Evolutionary conservation across 169 alveolate genomes (phyloP), one percentile per base, ranked within the genome.

Genomic region (Plasmodium gaboni): DNA sequence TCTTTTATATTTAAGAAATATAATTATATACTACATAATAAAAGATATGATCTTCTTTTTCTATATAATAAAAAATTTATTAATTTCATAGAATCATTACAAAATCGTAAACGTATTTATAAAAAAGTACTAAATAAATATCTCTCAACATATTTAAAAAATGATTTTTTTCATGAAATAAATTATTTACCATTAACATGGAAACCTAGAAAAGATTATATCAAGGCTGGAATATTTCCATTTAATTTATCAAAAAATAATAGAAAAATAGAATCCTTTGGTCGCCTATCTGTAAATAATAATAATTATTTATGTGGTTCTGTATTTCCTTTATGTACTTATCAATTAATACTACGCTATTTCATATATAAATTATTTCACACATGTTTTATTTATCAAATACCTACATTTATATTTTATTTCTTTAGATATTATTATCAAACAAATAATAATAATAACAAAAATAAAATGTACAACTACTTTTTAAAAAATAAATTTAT

Each of bases 121-220:
- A 46, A 51, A 57, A 48, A 51, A 5, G 15, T 13, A 46, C 46
- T 61, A 44, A 55, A 64, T 9, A 64, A 22, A 42, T 48, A 63
- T 46, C 17, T 69, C 9, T 10, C 26, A 24, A 26, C 67, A 17
- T 76, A 50, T 69, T 63, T 76, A 76, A 64, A 76, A 46, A 65
- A 68, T 5, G 88, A 76, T 24, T 76, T 63, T 15, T 76, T 76
- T 64, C 15, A 76, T 3, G 88, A 76, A 51, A 26, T 76, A n/a
- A 38, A 63, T 6, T 76, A 76, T 64, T 68, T 76, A 2, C 88
- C 88, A 22, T 50, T 76, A 57, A 63, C 88, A 22, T 76, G 88
- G 88, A 76, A 76, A 76, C 88, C 88, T 17, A 76, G 88, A 55
- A 64, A 68, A 55, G 88, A 76, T 38, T 64, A 76, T 38, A 76